These are phyloP conservation scores for Eutrema yunnanense DNA, from an alignment of 345 rosid genomes.

Conservation along the genomic window DNA sequence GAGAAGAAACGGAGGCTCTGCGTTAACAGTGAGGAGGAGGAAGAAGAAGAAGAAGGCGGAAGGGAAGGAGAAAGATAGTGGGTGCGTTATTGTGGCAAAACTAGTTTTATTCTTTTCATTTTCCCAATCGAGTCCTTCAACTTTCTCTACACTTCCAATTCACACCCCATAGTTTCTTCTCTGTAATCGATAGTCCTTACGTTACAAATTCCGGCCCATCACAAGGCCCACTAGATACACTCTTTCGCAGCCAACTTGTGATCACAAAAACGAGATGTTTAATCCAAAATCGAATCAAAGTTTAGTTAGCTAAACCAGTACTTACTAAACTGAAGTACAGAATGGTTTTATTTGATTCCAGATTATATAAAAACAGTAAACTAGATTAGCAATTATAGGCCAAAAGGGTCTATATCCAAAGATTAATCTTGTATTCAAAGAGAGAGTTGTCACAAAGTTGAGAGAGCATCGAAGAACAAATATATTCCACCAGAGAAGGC, in stretches of 20 bases:
- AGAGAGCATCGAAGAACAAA: neutral
- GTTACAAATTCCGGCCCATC: constrained; percentile 8
- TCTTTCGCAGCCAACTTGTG: neutral
- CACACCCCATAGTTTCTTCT: neutral
- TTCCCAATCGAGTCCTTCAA: neutral
- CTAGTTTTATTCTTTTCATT: constrained; percentile 13
- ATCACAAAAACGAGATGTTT: neutral
- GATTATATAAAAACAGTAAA: neutral
- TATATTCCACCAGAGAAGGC: neutral
- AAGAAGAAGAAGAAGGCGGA: constrained; percentile 15
- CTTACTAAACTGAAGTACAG: neutral
- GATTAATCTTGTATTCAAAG: neutral
- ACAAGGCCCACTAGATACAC: constrained; percentile 4
- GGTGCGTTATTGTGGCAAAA: constrained; percentile 30
- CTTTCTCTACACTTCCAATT: neutral
- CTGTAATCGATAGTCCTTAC: neutral
- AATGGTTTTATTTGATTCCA: neutral
- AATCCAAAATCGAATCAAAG: neutral
- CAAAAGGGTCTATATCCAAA: neutral
- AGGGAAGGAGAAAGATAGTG: constrained; percentile 25
- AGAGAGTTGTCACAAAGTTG: neutral
- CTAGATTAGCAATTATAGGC: neutral
- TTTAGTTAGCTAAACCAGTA: neutral
- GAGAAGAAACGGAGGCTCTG: constrained; percentile 23
- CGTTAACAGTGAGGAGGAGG: constrained; percentile 20